Evolutionary conservation across 352 stramenopile genomes (phyloP).

Genomic region (Blastocystis sp.): DNA sequence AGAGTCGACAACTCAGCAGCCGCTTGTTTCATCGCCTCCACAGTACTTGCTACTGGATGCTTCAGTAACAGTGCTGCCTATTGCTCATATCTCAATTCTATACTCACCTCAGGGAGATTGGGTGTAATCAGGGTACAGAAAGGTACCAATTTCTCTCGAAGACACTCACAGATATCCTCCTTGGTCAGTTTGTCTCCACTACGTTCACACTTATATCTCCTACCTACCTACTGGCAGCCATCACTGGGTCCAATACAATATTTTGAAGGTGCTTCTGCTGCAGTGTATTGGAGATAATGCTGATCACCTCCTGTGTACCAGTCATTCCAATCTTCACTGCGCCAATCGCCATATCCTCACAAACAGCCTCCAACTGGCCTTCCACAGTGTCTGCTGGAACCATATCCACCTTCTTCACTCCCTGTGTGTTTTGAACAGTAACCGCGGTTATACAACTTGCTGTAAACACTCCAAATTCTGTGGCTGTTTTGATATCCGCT

Average conservation of each 20-base stretch:
- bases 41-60: neutral
- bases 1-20: constrained; percentile 73
- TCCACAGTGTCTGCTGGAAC: constrained; percentile 72
- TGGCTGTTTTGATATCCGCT: constrained; percentile 82
- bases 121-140: constrained; percentile 79
- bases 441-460: constrained; percentile 80
- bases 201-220: neutral
- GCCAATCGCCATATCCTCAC: constrained; percentile 75
- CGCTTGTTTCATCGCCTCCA: constrained; percentile 73
- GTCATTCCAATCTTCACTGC: constrained; percentile 88
- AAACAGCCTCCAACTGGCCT: constrained; percentile 74
- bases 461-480: constrained; percentile 74
- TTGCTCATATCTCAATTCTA: neutral
- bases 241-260: constrained; percentile 83
- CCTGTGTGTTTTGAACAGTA: constrained; percentile 75
- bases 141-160: constrained; percentile 77
- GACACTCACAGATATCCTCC: constrained; percentile 70
- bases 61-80: constrained; percentile 73
- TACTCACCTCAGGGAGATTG: constrained; percentile 79
- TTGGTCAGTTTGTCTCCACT: constrained; percentile 75
- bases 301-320: constrained; percentile 69
- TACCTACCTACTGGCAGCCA: constrained; percentile 76
- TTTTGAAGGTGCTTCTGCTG: neutral
- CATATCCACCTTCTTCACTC: constrained; percentile 72
- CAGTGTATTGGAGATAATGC: neutral